Evolutionary conservation across 2,329 filamentous ascomycete genomes (phyloP).

Genomic region (Arthroderma sp.): DNA sequence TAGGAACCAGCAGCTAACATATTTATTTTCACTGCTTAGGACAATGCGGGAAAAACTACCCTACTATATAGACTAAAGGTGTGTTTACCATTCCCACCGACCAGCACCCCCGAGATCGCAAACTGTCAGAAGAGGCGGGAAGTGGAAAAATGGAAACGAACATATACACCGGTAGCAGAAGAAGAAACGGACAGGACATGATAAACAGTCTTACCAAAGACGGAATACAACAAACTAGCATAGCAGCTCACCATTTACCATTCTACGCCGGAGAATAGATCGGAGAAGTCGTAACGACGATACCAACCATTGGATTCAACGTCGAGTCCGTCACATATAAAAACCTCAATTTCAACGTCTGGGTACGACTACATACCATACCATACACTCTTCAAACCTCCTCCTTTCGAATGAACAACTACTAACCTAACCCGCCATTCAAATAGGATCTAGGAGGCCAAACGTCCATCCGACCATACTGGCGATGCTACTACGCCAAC

Average conservation of each 20-base stretch:
- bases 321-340: slow-evolving; percentile 98
- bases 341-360: slow-evolving; percentile 97
- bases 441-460: slow-evolving; percentile 78
- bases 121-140: not conserved
- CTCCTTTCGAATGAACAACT: no score
- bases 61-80: slow-evolving; percentile 93
- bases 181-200: not conserved
- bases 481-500: slow-evolving; percentile 98
- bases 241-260: not conserved
- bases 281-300: slow-evolving; percentile 96
- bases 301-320: slow-evolving; percentile 98
- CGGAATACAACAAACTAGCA: not conserved
- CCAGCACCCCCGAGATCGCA: no score
- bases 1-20: slow-evolving; percentile 9
- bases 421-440: no score
- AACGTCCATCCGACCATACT: slow-evolving; percentile 97
- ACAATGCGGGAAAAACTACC: slow-evolving; percentile 97
- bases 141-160: not conserved
- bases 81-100: slow-evolving; percentile 9
- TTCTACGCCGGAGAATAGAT: slow-evolving; percentile 45
- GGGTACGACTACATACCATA: slow-evolving; percentile 46
- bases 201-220: not conserved
- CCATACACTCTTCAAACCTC: not conserved
- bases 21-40: slow-evolving; percentile 40
- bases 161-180: no score